Evolutionary conservation across 2,329 filamentous ascomycete genomes (phyloP), one percentile per base, ranked within the genome.

Genomic region (Colletotrichum magnum): DNA sequence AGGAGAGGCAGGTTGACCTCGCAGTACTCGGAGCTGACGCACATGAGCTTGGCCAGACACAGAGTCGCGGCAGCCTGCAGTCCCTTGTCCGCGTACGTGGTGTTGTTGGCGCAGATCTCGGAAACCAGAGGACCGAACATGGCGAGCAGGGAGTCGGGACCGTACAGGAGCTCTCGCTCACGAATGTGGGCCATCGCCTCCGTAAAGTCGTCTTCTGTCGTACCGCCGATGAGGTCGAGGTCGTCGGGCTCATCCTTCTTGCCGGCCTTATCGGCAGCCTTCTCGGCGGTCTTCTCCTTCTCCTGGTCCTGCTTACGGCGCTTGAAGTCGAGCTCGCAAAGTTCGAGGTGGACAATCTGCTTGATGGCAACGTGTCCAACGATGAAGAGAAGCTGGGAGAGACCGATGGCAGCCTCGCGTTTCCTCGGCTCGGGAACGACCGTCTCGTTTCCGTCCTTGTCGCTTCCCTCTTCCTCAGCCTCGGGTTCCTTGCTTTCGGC

Each of bases 301-400:
- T 96, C 93, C 74, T 94, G 94, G 69, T 96, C 94, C 48, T 93
- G 92, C 85, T 99, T 99, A 73, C 95, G 89, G 62, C 95, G 93
- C 85, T 99, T 99, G 81, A 99, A 99, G 80, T 99, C 96, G 58
- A 96, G 90, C 78, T 99, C 96, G 78, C 95, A 97, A n/a, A 98
- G 87, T 76, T 99, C 96, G 12, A 99, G 88, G 78, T 99, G 96
- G 0, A 99, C 97, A 74, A 99, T 99, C 78, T 99, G 97, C 83
- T 99, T 99, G 78, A 99, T 96, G 15, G 96, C 96, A 56, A 98
- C 93, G 77, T 99, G 96, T 0, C 96, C 96, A 36, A 98, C 95
- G 43, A 97, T 92, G 78, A 98, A 98, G 0, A 99, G 86, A 2
- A 99, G 87, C 76, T 98, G 96, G 0, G 96, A 97, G 2, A 99